Conservation (phyloP, 2,329 filamentous ascomycete species). For the Exophiala dermatitidis region DNA sequence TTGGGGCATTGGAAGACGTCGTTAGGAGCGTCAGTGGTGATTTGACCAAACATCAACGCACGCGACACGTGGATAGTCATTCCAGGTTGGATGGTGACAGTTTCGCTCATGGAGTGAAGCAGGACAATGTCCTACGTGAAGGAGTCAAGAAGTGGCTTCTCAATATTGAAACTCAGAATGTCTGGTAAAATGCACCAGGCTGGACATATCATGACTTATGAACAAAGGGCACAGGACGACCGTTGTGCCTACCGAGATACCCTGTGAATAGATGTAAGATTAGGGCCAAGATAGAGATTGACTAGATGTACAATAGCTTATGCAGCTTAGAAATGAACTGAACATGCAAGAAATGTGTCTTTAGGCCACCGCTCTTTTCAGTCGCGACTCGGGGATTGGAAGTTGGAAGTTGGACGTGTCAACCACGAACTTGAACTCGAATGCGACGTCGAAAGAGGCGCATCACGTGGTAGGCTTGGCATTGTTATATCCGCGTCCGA, state of each 20-base stretch:
- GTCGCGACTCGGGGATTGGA: too few species aligned
- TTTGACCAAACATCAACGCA: conserved; percentile 37
- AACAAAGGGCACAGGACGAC: neutral
- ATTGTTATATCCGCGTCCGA: neutral
- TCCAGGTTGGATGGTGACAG: conserved; percentile 25
- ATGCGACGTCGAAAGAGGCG: neutral
- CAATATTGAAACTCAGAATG: conserved; percentile 36
- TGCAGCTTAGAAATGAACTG: neutral
- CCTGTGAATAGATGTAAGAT: conserved; percentile 10
- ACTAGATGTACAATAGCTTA: too few species aligned
- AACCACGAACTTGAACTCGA: too few species aligned
- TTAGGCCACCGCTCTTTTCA: too few species aligned
- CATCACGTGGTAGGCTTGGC: conserved; percentile 1
- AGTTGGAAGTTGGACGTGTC: too few species aligned
- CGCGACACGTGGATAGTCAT: conserved; percentile 29
- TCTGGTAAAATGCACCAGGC: conserved; percentile 11
- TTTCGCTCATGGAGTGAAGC: conserved; percentile 26
- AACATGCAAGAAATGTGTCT: too few species aligned
- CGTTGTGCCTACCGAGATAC: conserved; percentile 10
- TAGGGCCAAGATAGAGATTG: too few species aligned
- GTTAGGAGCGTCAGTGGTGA: conserved; percentile 49
- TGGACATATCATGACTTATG: conserved; percentile 22
- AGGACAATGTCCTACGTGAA: conserved; percentile 49
- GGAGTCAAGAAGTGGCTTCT: conserved; percentile 51
- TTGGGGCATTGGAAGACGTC: conserved; percentile 51